A percentile compares a stretch with the other conserved stretches of the same genome.
These are phyloP conservation scores for Candida pini DNA, from an alignment of 805 yeast species.

Conservation along the genomic window DNA sequence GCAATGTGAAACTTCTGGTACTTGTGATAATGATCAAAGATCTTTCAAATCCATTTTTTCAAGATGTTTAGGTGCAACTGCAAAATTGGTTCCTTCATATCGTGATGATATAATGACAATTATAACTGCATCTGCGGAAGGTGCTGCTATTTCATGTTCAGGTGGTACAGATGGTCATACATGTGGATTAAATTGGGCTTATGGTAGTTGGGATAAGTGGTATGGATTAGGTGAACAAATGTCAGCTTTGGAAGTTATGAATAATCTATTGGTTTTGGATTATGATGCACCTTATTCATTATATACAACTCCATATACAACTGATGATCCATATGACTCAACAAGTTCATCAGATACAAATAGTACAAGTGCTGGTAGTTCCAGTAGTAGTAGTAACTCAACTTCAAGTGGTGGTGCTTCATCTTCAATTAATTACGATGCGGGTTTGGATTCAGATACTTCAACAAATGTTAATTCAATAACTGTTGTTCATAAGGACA, in stretches of 20 bases:
- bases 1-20: conserved; percentile 46
- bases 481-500: conserved; percentile 54
- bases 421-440: conserved; percentile 27
- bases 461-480: conserved; percentile 36
- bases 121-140: conserved; percentile 44
- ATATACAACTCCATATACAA: conserved; percentile 62
- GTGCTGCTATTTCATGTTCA: conserved; percentile 72
- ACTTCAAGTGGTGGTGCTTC: conserved; percentile 47
- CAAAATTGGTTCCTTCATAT: conserved; percentile 47
- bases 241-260: conserved; percentile 64
- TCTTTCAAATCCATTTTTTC: conserved; percentile 68
- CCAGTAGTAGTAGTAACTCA: too few species aligned
- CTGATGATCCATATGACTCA: conserved; percentile 44
- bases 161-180: conserved; percentile 88
- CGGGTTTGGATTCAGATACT: conserved; percentile 52
- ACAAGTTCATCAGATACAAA: too few species aligned
- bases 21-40: conserved; percentile 72
- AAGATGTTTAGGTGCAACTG: conserved; percentile 56
- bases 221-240: conserved; percentile 86
- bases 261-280: conserved; percentile 33
- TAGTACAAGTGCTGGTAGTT: too few species aligned
- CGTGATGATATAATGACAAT: conserved; percentile 33
- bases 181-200: conserved; percentile 73
- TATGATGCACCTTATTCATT: conserved; percentile 58
- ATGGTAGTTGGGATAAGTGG: conserved; percentile 52